Evolutionary conservation across 129 eudicot species (phyloP).

Genomic region (Solidago caesia): DNA sequence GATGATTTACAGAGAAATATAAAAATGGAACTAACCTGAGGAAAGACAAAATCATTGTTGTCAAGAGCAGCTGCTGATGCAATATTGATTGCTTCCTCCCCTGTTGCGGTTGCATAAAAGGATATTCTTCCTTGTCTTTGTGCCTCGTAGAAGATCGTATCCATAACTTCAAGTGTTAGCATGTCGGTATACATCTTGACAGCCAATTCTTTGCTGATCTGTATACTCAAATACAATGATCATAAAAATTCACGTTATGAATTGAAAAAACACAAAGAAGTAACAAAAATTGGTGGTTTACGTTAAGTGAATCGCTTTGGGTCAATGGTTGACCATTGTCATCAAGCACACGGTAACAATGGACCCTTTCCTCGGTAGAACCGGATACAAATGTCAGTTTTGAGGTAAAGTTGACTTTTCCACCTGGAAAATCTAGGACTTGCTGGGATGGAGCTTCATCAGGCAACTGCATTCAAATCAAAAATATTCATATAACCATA

Average conservation of each 20-base stretch:
- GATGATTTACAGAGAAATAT: not conserved
- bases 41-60: conserved; percentile 63
- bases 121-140: conserved; percentile 93
- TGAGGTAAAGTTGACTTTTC: conserved; percentile 67
- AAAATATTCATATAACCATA: not conserved
- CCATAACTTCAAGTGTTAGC: conserved; percentile 82
- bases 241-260: not conserved
- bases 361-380: conserved; percentile 49
- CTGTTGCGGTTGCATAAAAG: conserved; percentile 69
- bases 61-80: conserved; percentile 92
- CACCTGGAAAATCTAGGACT: conserved; percentile 75
- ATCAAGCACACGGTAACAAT: conserved; percentile 74
- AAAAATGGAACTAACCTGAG: conserved; percentile 55
- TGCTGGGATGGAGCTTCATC: conserved; percentile 29
- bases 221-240: conserved; percentile 10
- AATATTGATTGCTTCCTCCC: conserved; percentile 91
- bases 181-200: conserved; percentile 71
- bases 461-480: conserved; percentile 1
- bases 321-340: conserved; percentile 46
- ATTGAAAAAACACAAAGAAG: not conserved
- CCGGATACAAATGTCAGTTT: conserved; percentile 49
- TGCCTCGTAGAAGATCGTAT: conserved; percentile 75
- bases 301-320: conserved; percentile 42
- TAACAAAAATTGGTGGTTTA: conserved; percentile 14
- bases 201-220: conserved; percentile 66